Percentiles rank a stretch among this genome's conserved stretches.
These are phyloP conservation scores for Stagonosporopsis vannaccii DNA, from an alignment of 2,329 filamentous ascomycete species.

Conservation along the genomic window DNA sequence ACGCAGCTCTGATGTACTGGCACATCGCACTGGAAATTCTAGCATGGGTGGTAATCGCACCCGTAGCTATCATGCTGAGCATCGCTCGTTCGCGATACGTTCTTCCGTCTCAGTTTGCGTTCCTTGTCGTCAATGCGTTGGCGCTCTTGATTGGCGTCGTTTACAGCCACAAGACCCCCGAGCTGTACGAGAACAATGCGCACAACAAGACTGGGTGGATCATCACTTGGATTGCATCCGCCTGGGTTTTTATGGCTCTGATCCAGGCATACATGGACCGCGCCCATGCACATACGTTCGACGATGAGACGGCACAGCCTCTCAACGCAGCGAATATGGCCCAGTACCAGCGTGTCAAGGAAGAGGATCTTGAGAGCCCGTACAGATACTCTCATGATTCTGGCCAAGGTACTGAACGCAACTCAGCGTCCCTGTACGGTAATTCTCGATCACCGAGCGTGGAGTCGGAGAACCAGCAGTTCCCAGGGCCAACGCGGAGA, in stretches of 20 bases:
- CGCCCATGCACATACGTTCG: slow-evolving; percentile 37
- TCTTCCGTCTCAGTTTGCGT: slow-evolving; percentile 69
- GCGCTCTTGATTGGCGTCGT: slow-evolving; percentile 50
- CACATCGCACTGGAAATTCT: slow-evolving; percentile 76
- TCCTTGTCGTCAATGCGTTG: slow-evolving; percentile 53
- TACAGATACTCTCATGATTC: slow-evolving; percentile 55
- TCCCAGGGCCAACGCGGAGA: slow-evolving; percentile 49
- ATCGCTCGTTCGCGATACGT: slow-evolving; percentile 79
- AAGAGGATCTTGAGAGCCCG: slow-evolving; percentile 31
- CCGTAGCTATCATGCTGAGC: slow-evolving; percentile 86
- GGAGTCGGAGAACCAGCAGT: slow-evolving; percentile 52
- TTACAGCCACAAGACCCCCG: slow-evolving; percentile 83
- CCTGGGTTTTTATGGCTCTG: slow-evolving; percentile 74
- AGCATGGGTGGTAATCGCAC: slow-evolving; percentile 76
- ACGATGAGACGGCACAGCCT: slow-evolving; percentile 31
- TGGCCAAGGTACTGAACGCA: slow-evolving; percentile 73
- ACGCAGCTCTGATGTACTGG: slow-evolving; percentile 66
- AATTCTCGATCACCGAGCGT: slow-evolving; percentile 68
- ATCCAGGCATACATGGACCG: slow-evolving; percentile 67
- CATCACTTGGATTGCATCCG: slow-evolving; percentile 73
- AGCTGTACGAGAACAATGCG: slow-evolving; percentile 86
- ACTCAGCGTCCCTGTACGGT: slow-evolving; percentile 71
- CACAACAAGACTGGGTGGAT: slow-evolving; percentile 91
- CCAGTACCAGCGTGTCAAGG: slow-evolving; percentile 49
- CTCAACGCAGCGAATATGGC: slow-evolving; percentile 49